phyloP scores from a whole-genome alignment of 139 green algal genomes.

The Desmodesmus armatus region DNA sequence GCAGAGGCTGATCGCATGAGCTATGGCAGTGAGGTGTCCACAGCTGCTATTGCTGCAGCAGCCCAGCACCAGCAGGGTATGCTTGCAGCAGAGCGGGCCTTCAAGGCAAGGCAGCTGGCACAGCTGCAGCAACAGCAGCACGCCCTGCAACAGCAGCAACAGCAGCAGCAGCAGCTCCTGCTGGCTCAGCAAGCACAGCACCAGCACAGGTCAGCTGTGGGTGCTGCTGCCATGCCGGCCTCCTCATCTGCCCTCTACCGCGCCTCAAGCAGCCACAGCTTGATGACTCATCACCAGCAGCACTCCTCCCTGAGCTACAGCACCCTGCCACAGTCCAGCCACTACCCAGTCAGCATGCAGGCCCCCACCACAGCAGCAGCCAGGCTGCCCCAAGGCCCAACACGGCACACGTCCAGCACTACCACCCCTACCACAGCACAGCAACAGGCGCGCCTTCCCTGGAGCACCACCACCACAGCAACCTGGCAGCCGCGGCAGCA shows the following conservation, averaged over 20 bases:
- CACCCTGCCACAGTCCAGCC: background rate
- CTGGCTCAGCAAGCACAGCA: background rate
- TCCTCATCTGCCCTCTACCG: too few relatives aligned
- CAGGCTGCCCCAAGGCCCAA: background rate
- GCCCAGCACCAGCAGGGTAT: background rate
- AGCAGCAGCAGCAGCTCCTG: background rate
- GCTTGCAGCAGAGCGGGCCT: background rate
- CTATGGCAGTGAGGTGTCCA: background rate
- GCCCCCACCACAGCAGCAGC: background rate
- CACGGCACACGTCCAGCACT: conserved; percentile 10
- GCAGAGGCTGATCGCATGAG: too few relatives aligned
- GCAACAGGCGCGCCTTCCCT: conserved; percentile 8
- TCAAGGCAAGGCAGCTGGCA: background rate
- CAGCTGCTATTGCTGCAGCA: background rate
- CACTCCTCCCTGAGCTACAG: background rate
- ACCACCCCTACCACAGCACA: background rate
- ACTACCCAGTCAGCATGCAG: background rate
- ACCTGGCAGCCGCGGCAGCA: background rate
- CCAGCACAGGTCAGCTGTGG: background rate
- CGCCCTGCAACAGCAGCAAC: background rate
- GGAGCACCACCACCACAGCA: background rate
- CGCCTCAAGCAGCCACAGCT: conserved; percentile 1
- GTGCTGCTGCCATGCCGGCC: background rate
- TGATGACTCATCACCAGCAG: conserved; percentile 18
- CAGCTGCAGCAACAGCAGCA: background rate